These are phyloP conservation scores for Obba rivulosa DNA, from an alignment of 768 basidiomycete genomes.

Conservation along the genomic window DNA sequence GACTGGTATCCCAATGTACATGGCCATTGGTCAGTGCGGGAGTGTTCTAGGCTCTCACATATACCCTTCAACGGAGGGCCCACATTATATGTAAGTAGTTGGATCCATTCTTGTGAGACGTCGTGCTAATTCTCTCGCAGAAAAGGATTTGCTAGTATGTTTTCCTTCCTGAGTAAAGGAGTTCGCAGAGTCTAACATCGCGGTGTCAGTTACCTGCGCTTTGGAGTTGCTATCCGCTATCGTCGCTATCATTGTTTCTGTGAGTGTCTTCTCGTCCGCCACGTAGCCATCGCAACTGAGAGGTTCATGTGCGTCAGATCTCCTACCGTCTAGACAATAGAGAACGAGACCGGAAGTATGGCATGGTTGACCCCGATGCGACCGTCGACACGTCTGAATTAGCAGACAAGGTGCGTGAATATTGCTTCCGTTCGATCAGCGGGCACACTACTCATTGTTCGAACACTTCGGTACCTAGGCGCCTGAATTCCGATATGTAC, in stretches of 20 bases:
- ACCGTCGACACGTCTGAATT: slow-evolving; percentile 21
- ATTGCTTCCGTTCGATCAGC: not conserved
- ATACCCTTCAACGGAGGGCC: slow-evolving; percentile 36
- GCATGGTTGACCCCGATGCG: slow-evolving; percentile 16
- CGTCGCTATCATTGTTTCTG: slow-evolving; percentile 14
- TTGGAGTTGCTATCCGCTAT: slow-evolving; percentile 16
- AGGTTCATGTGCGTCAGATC: not conserved
- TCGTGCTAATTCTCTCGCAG: not conserved
- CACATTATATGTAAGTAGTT: slow-evolving; percentile 28
- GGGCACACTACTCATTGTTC: not conserved
- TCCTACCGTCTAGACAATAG: slow-evolving; percentile 12
- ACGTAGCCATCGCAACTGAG: not conserved
- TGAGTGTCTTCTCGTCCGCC: slow-evolving; percentile 1
- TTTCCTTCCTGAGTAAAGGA: no score
- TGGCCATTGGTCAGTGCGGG: slow-evolving; percentile 38
- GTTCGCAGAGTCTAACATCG: no score
- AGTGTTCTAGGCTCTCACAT: slow-evolving; percentile 37
- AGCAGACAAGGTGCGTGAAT: slow-evolving; percentile 20
- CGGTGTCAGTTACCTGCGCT: slow-evolving; percentile 13
- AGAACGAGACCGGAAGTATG: slow-evolving; percentile 19
- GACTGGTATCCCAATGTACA: slow-evolving; percentile 35
- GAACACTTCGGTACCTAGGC: slow-evolving; percentile 1
- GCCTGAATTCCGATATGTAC: slow-evolving; percentile 10
- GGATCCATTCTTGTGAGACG: not conserved
- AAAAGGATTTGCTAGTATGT: slow-evolving; percentile 13